phyloP scores from a whole-genome alignment of 169 alveolate genomes.

The Fabrea salina region DNA sequence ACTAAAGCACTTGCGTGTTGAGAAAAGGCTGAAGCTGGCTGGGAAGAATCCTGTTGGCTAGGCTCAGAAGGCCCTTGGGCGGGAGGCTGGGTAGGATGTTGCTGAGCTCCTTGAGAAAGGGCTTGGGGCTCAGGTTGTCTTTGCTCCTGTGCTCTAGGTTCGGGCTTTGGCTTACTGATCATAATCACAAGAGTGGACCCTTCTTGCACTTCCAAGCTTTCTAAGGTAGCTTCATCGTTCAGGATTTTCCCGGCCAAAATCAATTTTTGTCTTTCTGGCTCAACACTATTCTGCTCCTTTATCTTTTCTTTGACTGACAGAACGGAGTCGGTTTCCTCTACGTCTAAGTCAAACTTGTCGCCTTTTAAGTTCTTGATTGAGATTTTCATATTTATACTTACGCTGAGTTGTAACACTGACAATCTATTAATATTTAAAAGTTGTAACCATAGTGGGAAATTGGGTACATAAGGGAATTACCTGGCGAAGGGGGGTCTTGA shows the following conservation, averaged over 20 bases:
- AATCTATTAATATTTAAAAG: too few species aligned
- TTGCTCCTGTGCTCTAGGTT: slow-evolving; percentile 16
- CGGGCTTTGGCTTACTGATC: slow-evolving; percentile 55
- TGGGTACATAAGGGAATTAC: too few species aligned
- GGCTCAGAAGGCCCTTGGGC: slow-evolving; percentile 23
- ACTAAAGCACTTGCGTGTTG: slow-evolving; percentile 44
- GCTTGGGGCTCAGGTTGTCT: slow-evolving; percentile 19
- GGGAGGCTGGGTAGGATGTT: background rate
- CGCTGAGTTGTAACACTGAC: too few species aligned
- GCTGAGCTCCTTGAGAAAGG: background rate
- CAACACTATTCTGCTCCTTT: slow-evolving; percentile 31
- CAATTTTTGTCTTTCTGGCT: background rate
- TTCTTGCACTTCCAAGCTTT: slow-evolving; percentile 56
- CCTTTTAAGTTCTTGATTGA: slow-evolving; percentile 73
- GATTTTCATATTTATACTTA: slow-evolving; percentile 53
- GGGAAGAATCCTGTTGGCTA: slow-evolving; percentile 43
- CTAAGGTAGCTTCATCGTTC: background rate
- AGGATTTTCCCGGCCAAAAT: slow-evolving; percentile 11
- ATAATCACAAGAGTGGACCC: slow-evolving; percentile 75
- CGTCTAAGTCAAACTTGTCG: slow-evolving; percentile 74
- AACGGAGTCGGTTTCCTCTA: slow-evolving; percentile 59
- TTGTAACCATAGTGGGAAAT: too few species aligned
- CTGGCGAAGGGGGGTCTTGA: too few species aligned
- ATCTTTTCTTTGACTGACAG: slow-evolving; percentile 62
- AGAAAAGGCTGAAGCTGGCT: slow-evolving; percentile 38